Conservation (phyloP, 2,329 filamentous ascomycete genomes). For the Paraphaeosphaeria minitans region DNA sequence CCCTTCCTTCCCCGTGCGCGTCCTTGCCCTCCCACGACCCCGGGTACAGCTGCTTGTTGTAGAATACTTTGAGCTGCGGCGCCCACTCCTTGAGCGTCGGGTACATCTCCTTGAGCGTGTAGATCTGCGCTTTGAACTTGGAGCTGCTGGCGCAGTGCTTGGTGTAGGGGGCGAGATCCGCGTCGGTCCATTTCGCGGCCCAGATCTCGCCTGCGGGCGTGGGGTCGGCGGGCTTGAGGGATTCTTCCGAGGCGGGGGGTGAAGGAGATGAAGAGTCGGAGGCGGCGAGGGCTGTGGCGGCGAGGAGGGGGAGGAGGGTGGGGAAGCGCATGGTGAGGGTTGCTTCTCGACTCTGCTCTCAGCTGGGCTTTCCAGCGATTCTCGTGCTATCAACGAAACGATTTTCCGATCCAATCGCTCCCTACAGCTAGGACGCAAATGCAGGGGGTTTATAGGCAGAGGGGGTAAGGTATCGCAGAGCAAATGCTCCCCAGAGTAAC, state of each 20-base stretch:
- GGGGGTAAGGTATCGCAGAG: not conserved
- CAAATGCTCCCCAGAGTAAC: not conserved
- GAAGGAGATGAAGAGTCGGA: slow-evolving; percentile 19
- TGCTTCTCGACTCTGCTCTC: not conserved
- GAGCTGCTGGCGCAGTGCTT: slow-evolving; percentile 25
- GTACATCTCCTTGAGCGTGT: slow-evolving; percentile 40
- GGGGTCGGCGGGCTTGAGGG: slow-evolving; percentile 26
- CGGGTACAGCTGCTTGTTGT: slow-evolving; percentile 50
- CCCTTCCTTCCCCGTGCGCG: slow-evolving; percentile 57
- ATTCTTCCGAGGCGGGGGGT: slow-evolving; percentile 16
- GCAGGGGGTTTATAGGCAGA: not conserved
- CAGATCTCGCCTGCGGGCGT: slow-evolving; percentile 38
- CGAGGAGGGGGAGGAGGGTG: slow-evolving; percentile 30
- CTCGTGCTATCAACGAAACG: too few relatives aligned
- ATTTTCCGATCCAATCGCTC: too few relatives aligned
- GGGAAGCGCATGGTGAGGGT: slow-evolving; percentile 29
- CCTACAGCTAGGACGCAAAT: not conserved
- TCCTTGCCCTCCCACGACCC: slow-evolving; percentile 61
- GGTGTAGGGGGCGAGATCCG: slow-evolving; percentile 28
- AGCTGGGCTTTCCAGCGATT: not conserved
- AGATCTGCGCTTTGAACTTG: slow-evolving; percentile 35
- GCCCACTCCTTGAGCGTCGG: slow-evolving; percentile 37
- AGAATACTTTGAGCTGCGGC: slow-evolving; percentile 45
- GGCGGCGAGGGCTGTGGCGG: slow-evolving; percentile 24
- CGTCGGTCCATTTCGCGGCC: slow-evolving; percentile 34